phyloP scores from a whole-genome alignment of 495 filamentous ascomycete species.

The Lichenothelia convexa region DNA sequence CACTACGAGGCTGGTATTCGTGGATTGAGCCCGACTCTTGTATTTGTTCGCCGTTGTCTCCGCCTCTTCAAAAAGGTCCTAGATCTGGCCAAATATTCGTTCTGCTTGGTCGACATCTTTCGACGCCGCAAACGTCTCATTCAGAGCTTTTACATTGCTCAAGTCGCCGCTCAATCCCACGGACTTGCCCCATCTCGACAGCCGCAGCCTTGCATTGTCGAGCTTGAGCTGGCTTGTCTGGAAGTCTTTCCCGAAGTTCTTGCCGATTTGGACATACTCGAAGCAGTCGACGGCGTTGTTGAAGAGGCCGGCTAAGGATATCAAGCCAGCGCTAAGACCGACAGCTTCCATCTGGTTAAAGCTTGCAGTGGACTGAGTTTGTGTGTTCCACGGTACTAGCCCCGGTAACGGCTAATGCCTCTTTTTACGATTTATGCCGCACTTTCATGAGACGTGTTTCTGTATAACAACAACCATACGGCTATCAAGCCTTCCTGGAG shows the following conservation, averaged over 20 bases:
- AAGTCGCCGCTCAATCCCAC: slow-evolving; percentile 2
- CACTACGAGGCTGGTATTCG: not conserved
- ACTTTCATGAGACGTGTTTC: too few relatives aligned
- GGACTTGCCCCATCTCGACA: slow-evolving; percentile 10
- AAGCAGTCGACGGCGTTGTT: slow-evolving; percentile 13
- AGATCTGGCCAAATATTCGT: slow-evolving; percentile 13
- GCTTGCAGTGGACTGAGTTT: too few relatives aligned
- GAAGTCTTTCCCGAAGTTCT: slow-evolving; percentile 10
- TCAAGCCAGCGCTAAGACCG: slow-evolving; percentile 5
- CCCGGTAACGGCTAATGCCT: too few relatives aligned
- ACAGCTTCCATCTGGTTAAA: slow-evolving; percentile 7
- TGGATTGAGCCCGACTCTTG: not conserved
- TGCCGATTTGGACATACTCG: slow-evolving; percentile 10
- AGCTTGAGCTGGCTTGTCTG: slow-evolving; percentile 10
- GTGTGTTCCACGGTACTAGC: too few relatives aligned
- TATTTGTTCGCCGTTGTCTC: slow-evolving; percentile 10
- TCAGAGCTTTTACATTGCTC: slow-evolving; percentile 1
- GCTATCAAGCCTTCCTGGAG: too few relatives aligned
- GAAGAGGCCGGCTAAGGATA: slow-evolving; percentile 8
- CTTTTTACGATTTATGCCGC: too few relatives aligned
- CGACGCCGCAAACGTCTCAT: not conserved
- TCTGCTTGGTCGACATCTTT: slow-evolving; percentile 10
- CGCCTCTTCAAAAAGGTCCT: slow-evolving; percentile 14
- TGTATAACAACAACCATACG: too few relatives aligned
- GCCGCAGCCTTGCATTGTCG: slow-evolving; percentile 9